A percentile compares a stretch with the other conserved stretches of the same genome.
Conservation (phyloP, 2,329 filamentous ascomycete genomes). For the Sclerotinia trifoliorum region DNA sequence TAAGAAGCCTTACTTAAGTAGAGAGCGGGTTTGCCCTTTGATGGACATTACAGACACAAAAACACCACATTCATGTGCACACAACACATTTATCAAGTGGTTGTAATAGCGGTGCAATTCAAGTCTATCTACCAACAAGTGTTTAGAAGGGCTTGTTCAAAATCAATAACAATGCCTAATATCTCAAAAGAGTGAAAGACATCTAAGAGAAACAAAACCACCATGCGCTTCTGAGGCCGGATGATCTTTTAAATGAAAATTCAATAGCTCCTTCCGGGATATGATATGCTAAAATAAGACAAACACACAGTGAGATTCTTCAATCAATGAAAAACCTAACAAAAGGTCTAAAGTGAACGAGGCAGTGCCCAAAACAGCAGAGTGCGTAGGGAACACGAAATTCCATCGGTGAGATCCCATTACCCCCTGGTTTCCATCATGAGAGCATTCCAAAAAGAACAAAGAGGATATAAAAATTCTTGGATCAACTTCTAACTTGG, state of each 20-base stretch:
- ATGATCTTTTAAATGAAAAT: not conserved
- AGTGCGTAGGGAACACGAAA: not conserved
- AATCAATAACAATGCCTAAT: not conserved
- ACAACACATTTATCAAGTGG: not conserved
- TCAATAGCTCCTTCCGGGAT: not conserved
- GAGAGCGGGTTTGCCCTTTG: not conserved
- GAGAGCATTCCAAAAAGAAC: not conserved
- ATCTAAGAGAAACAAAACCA: slow-evolving; percentile 3
- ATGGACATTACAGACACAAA: not conserved
- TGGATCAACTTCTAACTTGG: no score
- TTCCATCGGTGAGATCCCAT: not conserved
- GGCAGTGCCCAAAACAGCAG: not conserved
- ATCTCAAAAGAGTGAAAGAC: slow-evolving; percentile 2
- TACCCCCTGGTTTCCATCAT: not conserved
- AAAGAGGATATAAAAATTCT: not conserved
- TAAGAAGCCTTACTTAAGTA: not conserved
- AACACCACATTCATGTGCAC: not conserved
- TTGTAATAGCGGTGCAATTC: not conserved
- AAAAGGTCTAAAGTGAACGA: not conserved
- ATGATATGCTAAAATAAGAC: not conserved
- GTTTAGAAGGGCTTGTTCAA: not conserved
- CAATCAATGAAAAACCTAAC: not conserved
- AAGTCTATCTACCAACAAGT: not conserved
- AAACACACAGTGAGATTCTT: not conserved
- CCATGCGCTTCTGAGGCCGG: not conserved